phyloP scores from a whole-genome alignment of 2,329 filamentous ascomycete species.

The Microcyclospora pomicola region DNA sequence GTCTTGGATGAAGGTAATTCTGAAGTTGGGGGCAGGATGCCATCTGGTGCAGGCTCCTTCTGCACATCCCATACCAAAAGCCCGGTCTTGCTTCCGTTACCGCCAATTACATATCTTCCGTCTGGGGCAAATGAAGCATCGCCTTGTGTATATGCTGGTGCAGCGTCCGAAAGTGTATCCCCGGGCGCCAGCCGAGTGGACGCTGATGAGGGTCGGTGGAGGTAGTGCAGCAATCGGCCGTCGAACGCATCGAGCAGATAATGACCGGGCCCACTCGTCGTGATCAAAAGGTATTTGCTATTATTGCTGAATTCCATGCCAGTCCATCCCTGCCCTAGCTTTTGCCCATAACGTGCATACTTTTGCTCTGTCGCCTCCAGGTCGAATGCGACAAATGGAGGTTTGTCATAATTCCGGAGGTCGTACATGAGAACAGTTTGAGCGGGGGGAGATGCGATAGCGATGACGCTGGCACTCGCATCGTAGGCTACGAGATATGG shows the following conservation, averaged over 20 bases:
- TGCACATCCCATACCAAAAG: slow-evolving; percentile 78
- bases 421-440: slow-evolving; percentile 82
- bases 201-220: slow-evolving; percentile 17
- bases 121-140: slow-evolving; percentile 86
- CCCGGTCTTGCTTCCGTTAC: slow-evolving; percentile 50
- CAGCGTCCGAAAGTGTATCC: slow-evolving; percentile 24
- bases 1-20: slow-evolving; percentile 50
- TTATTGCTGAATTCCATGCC: slow-evolving; percentile 94
- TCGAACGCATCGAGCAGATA: slow-evolving; percentile 90
- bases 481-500: slow-evolving; percentile 83
- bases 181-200: slow-evolving; percentile 24
- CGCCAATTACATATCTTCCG: slow-evolving; percentile 75
- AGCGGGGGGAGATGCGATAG: slow-evolving; percentile 68
- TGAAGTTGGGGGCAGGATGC: slow-evolving; percentile 48
- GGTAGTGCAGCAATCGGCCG: slow-evolving; percentile 44
- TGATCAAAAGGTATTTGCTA: slow-evolving; percentile 71
- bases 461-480: slow-evolving; percentile 82
- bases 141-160: slow-evolving; percentile 35
- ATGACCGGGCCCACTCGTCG: slow-evolving; percentile 72
- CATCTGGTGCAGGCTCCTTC: slow-evolving; percentile 40
- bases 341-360: slow-evolving; percentile 38
- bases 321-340: slow-evolving; percentile 54
- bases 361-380: slow-evolving; percentile 50
- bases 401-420: slow-evolving; percentile 81
- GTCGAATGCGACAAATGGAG: slow-evolving; percentile 78